Conservation (phyloP, 1,139 yeast genomes). For the Wickerhamomyces sp. region DNA sequence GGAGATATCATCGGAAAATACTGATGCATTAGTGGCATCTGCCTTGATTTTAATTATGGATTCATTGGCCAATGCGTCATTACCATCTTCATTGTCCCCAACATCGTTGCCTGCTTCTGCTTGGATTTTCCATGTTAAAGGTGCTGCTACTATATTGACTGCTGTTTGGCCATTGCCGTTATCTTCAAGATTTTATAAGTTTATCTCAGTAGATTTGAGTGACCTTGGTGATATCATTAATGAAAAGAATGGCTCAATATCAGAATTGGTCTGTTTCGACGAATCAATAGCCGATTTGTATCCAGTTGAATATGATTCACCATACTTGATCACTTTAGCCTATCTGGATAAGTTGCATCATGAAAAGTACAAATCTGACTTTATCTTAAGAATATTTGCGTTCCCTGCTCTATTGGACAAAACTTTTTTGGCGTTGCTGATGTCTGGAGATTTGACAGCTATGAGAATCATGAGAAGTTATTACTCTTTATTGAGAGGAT, state of each 20-base stretch:
- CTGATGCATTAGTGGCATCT: constrained; percentile 90
- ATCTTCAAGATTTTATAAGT: constrained; percentile 65
- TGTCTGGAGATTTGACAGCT: constrained; percentile 81
- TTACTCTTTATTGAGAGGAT: constrained; percentile 74
- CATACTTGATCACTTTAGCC: constrained; percentile 81
- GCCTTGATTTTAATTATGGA: constrained; percentile 89
- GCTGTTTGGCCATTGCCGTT: constrained; percentile 94
- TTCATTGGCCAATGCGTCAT: constrained; percentile 87
- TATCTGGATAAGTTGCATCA: constrained; percentile 79
- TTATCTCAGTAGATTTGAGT: constrained; percentile 68
- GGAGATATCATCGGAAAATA: constrained; percentile 75
- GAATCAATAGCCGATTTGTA: constrained; percentile 78
- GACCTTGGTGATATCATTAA: constrained; percentile 80
- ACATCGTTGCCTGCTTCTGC: constrained; percentile 85
- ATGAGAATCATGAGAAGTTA: constrained; percentile 88
- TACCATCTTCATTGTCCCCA: constrained; percentile 54
- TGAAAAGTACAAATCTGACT: constrained; percentile 81
- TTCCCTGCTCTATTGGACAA: constrained; percentile 90
- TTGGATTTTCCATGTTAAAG: constrained; percentile 95
- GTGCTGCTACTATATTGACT: constrained; percentile 90
- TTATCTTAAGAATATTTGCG: constrained; percentile 82
- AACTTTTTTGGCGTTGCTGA: constrained; percentile 65
- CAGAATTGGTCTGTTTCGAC: constrained; percentile 80
- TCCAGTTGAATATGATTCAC: constrained; percentile 80
- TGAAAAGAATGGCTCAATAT: constrained; percentile 34